Percentiles rank a stretch among this genome's conserved stretches.
Conservation (phyloP, 176 grass and related monocot genomes). For the Urochloa ruziziensis region DNA sequence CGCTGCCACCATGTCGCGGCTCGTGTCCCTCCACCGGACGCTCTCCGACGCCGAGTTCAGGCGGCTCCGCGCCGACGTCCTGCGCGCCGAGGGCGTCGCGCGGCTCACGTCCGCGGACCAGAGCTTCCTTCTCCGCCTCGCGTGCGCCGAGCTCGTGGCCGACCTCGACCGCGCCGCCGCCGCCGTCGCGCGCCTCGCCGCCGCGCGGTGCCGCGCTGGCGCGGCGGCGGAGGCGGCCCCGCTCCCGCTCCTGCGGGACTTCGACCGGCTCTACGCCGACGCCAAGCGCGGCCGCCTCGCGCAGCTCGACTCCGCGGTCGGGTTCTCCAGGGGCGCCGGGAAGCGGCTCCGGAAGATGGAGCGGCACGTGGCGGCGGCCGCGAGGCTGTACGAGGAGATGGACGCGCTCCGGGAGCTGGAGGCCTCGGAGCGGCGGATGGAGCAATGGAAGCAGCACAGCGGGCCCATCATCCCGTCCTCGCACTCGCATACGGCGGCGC, state of each 20-base stretch:
- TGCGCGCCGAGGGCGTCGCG: conserved; percentile 64
- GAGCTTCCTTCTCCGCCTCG: conserved; percentile 54
- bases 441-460: conserved; percentile 62
- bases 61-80: conserved; percentile 51
- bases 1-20: conserved; percentile 63
- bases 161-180: conserved; percentile 65
- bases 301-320: conserved; percentile 39
- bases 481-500: conserved; percentile 28
- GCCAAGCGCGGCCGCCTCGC: conserved; percentile 54
- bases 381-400: conserved; percentile 73
- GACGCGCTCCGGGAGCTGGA: conserved; percentile 66
- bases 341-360: conserved; percentile 76
- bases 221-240: not conserved
- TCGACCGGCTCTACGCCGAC: conserved; percentile 55
- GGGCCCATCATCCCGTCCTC: conserved; percentile 83
- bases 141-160: conserved; percentile 58
- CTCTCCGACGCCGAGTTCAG: conserved; percentile 43
- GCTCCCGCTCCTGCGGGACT: conserved; percentile 35
- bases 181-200: conserved; percentile 49
- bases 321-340: conserved; percentile 38
- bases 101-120: conserved; percentile 73
- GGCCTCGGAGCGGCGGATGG: conserved; percentile 65
- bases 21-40: conserved; percentile 60
- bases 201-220: conserved; percentile 16
- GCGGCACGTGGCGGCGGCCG: conserved; percentile 39